Percentiles rank a stretch among this genome's conserved stretches.
Evolutionary conservation across 768 basidiomycete species (phyloP).

Genomic region (Psilocybe cubensis): DNA sequence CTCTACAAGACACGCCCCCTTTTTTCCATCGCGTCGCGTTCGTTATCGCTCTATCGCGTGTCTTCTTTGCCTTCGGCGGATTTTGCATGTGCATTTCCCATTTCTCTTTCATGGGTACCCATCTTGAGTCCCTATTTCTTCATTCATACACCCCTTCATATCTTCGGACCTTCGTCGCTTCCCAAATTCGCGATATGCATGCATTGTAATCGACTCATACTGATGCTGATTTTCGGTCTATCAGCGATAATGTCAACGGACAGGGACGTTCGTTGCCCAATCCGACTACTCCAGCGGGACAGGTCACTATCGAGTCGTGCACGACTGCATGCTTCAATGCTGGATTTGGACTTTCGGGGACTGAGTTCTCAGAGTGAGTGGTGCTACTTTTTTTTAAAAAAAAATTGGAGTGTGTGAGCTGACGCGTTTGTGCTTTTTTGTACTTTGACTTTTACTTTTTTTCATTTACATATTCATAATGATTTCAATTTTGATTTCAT

Average conservation of each 20-base stretch:
- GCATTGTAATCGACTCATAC: too few relatives aligned
- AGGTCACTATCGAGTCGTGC: conserved; percentile 59
- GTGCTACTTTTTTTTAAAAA: neutral
- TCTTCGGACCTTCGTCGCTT: too few relatives aligned
- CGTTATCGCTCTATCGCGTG: too few relatives aligned
- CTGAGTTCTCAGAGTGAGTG: conserved; percentile 42
- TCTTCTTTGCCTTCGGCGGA: too few relatives aligned
- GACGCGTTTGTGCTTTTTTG: neutral
- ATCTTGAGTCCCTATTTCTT: too few relatives aligned
- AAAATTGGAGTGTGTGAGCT: neutral
- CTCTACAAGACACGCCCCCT: too few relatives aligned
- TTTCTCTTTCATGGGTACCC: too few relatives aligned
- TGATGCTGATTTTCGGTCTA: conserved; percentile 24
- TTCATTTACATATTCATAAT: neutral
- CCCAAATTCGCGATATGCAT: too few relatives aligned
- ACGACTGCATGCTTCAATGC: conserved; percentile 62
- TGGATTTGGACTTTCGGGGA: conserved; percentile 43
- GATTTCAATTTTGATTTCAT: neutral
- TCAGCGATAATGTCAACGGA: conserved; percentile 50
- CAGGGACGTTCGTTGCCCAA: conserved; percentile 44
- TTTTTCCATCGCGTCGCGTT: neutral
- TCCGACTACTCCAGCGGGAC: conserved; percentile 38
- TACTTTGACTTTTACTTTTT: conserved; percentile 1
- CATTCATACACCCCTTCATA: too few relatives aligned
- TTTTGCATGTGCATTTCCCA: too few relatives aligned